Evolutionary conservation across 2,329 filamentous ascomycete species (phyloP), one percentile per base, ranked within the genome.

Genomic region (Pseudopithomyces chartarum): DNA sequence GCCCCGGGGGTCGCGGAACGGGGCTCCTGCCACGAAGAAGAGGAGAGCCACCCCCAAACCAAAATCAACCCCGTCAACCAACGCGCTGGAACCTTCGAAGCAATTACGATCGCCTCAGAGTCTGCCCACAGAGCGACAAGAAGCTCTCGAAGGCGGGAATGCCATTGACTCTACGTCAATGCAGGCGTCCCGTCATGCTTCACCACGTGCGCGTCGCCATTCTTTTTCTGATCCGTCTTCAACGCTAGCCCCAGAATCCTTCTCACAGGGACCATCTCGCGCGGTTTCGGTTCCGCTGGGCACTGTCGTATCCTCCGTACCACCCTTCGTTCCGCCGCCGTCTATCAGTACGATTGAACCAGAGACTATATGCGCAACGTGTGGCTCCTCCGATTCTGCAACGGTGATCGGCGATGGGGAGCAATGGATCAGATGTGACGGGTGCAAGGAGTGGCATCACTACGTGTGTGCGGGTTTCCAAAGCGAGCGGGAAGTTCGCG

Each of bases 401-500:
- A 79, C 81, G 34, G 72, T 78, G 20, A 80, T 80, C 33, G 79
- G 77, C 11, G 84, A 86, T 52, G 78, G 81, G 56, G 83, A 87
- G 60, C 80, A 84, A 53, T 90, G 87, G 87, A 87, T 90, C 59
- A 84, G 83, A 40, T 90, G 87, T 68, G 86, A 89, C 70, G 86
- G 85, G 23, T 90, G 87, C 74, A 87, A 88, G 67, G 80, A 80
- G 55, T 90, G 87, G 87, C 88, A 86, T 66, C 87, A 90, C 73
- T 86, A 86, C 57, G 82, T 85, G 52, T 90, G 87, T 69, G 86
- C 86, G 48, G 86, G 85, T 2, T 87, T 89, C 73, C 85, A 84
- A 68, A 87, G 81, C 63, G 85, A 86, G 61, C 80, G 83, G 23
- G 86, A 89, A 67, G 83, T 88, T 33, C 82, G 85, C 54, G 85